Evolutionary conservation across 352 stramenopile species (phyloP), one percentile per base, ranked within the genome.

Genomic region (Phytophthora ohioensis): DNA sequence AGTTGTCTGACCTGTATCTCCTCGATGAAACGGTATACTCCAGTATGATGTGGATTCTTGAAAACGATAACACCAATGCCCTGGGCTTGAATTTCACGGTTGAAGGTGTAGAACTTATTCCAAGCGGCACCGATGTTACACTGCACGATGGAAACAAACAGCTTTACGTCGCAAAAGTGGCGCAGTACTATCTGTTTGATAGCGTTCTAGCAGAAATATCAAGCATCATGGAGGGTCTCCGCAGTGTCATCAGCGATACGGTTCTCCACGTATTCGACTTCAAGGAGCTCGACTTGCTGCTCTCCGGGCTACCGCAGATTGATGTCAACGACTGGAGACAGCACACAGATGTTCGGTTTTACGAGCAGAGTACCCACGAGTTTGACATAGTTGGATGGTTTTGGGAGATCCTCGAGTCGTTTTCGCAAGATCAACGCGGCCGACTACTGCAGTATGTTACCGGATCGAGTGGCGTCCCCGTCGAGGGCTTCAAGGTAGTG

Each of bases 191-290:
- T 67, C 68, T 99, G 30, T 93, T 99, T 64, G 96, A 96, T 62
- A 94, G 95, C 17, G 89, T 99, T 51, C 71, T 81, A 56, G 49
- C 75, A 2, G 95, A 99, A 76, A 71, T 99, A 11, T 86, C 80
- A 45, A 96, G 71, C 30, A 75, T 95, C 3, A 57, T 90, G 45
- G 73, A 85, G 4, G 89, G 98, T 12, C 95, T 99, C 49, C 98
- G 95, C 62, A 97, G 98, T 61, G 89, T 99, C 13, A 88, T 99
- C 15, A 97, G 94, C 2, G 94, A 98, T 65, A 88, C 92, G n/a
- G 76, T 98, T 17, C 82, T 99, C 9, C 97, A 97, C 45, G 81
- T 99, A 10, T 99, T 99, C 71, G 97, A 99, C 72, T 98, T 98
- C 78, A 97, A 99, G 80, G 97, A 99, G 80, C 79, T 99, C 1